Conservation (phyloP, 1,139 yeast genomes). For the Yamadazyma conglobata region DNA sequence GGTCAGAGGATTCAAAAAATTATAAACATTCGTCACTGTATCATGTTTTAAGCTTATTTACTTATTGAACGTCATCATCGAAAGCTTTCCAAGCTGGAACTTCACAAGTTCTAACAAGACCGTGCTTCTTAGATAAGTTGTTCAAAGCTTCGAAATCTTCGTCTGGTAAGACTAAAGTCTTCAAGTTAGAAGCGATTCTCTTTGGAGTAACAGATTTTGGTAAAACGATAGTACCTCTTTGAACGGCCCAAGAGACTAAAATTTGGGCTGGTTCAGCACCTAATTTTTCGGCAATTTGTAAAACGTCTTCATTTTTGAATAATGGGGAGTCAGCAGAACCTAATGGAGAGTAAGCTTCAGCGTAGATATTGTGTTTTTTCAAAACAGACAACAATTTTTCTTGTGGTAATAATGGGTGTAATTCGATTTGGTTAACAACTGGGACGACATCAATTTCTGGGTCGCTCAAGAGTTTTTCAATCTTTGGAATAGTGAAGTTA, state of each 20-base stretch:
- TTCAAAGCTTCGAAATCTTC: slow-evolving; percentile 35
- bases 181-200: slow-evolving; percentile 32
- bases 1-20: too few relatives aligned
- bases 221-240: slow-evolving; percentile 49
- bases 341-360: slow-evolving; percentile 60
- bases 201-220: slow-evolving; percentile 49
- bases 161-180: slow-evolving; percentile 27
- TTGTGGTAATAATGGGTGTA: slow-evolving; percentile 59
- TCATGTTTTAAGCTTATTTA: too few relatives aligned
- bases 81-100: slow-evolving; percentile 25
- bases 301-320: slow-evolving; percentile 38
- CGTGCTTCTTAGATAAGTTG: slow-evolving; percentile 27
- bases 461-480: slow-evolving; percentile 45
- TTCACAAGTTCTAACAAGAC: slow-evolving; percentile 27
- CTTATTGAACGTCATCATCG: slow-evolving; percentile 15
- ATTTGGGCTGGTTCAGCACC: slow-evolving; percentile 42
- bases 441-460: slow-evolving; percentile 45
- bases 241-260: slow-evolving; percentile 52
- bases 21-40: too few relatives aligned
- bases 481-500: slow-evolving; percentile 46
- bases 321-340: slow-evolving; percentile 57
- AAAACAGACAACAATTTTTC: slow-evolving; percentile 43
- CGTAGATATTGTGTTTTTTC: slow-evolving; percentile 39
- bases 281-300: slow-evolving; percentile 43
- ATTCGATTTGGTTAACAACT: slow-evolving; percentile 54